Evolutionary conservation across 805 yeast species (phyloP).

Genomic region (Teunomyces lycoperdinae): DNA sequence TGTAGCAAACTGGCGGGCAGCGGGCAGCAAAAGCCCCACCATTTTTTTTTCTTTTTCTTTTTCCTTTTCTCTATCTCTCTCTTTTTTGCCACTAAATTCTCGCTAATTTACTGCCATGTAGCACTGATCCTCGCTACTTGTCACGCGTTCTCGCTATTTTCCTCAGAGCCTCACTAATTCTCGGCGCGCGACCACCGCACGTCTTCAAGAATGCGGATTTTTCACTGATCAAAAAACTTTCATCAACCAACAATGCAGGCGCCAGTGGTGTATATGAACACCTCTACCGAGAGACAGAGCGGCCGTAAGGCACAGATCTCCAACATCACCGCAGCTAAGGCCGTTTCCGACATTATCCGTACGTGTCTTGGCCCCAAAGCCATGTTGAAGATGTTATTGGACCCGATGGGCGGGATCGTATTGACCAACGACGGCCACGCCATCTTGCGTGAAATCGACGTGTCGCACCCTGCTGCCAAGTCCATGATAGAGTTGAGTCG

Average conservation of each 20-base stretch:
- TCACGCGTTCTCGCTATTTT: background rate
- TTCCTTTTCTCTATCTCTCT: too few relatives aligned
- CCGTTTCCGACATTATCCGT: slow-evolving; percentile 95
- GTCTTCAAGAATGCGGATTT: background rate
- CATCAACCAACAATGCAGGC: slow-evolving; percentile 37
- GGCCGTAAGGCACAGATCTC: slow-evolving; percentile 97
- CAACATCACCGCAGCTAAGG: slow-evolving; percentile 98
- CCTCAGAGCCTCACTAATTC: background rate
- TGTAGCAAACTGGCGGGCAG: too few relatives aligned
- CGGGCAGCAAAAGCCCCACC: too few relatives aligned
- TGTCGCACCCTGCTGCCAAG: slow-evolving; percentile 98
- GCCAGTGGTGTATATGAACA: slow-evolving; percentile 53
- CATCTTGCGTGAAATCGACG: slow-evolving; percentile 93
- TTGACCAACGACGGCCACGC: slow-evolving; percentile 99
- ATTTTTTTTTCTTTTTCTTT: too few relatives aligned
- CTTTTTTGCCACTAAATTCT: too few relatives aligned
- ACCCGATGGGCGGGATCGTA: slow-evolving; percentile 96
- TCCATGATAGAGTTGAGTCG: slow-evolving; percentile 95
- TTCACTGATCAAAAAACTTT: background rate
- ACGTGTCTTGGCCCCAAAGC: slow-evolving; percentile 99
- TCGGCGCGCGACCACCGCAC: background rate
- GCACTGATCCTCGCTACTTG: background rate
- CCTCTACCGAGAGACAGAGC: slow-evolving; percentile 87
- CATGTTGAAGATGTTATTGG: slow-evolving; percentile 95
- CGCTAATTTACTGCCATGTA: too few relatives aligned